Evolutionary conservation across 768 basidiomycete genomes (phyloP), one percentile per base, ranked within the genome.

Genomic region (Pholiota conissans): DNA sequence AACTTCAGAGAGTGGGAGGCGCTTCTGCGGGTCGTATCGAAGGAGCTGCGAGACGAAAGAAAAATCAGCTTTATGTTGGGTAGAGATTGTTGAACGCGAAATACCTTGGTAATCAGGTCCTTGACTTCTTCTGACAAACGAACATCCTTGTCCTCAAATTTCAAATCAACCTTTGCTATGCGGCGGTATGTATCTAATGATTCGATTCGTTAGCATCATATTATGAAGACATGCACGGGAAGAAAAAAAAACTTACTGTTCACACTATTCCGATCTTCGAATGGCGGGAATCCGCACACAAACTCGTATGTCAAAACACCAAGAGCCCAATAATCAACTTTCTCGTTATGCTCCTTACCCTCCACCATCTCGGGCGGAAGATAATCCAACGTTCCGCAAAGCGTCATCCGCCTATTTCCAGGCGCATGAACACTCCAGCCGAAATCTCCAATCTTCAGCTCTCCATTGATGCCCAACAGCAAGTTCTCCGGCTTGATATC

Each of bases 401-500:
- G 80, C 0, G 97, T 98, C 74, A 82, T 89, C 42, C 96, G 76
- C 45, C 95, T 77, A 68, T 94, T 92, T 1, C 92, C 86, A 0
- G 96, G 96, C 0, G 95, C 96, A 70, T 98, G 96, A 7, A 97
- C 94, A 65, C 90, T 93, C 96, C 97, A 99, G 9, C 97, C 97
- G 72, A 98, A 98, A 73, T 98, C 96, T 3, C 88, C 97, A 60
- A 99, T 96, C 80, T 99, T 98, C 65, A 99, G 78, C 70, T 98
- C 96, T 37, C 96, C 96, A 64, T 95, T 93, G 66, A 98, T 84
- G 10, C 95, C 95, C 11, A 98, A 78, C 29, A 99, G 81, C 49
- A 99, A 74, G 71, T 99, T 99, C 76, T 99, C 96, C 0, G 97
- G 97, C 73, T 99, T 99, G 76, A 99, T 99, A 67, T 99, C 97